Evolutionary conservation across 441 rosid genomes (phyloP), one percentile per base, ranked within the genome.

Genomic region (Croton laevigatus): DNA sequence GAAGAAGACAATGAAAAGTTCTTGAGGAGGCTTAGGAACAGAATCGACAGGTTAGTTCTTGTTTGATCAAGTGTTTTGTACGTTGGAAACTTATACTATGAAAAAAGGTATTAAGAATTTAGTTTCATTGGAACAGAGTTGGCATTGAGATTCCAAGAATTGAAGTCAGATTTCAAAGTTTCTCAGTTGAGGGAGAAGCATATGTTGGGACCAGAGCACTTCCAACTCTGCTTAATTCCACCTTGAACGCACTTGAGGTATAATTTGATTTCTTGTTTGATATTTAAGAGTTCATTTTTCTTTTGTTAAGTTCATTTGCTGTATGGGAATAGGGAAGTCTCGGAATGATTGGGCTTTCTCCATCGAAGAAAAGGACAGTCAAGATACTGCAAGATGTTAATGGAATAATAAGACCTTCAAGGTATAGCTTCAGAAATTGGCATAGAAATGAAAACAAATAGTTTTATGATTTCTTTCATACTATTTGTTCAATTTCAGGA

Each of bases 151-250:
- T 75, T 59, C 90, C 93, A 0, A 79, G 46, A 70, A 79, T 88
- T 27, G 90, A 88, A 79, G 84, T 87, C 34, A 77, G 87, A 71
- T 76, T 72, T 68, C 70, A 87, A 83, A 36, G 79, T 76, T 75
- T 89, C 32, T 80, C 83, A 0, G 71, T 84, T 1, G 79, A 87
- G 61, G 89, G 89, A 58, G 85, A 85, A 51, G 89, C 87, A 19
- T 85, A 87, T 71, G 78, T 82, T 57, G 93, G 89, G 62, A 80
- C 75, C 20, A 82, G 93, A 76, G 93, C 93, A 20, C 86, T 85
- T 58, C 91, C 94, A 62, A 87, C 88, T 61, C 76, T 89, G 68
- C 62, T 82, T 19, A 89, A 87, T 62, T 55, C 81, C 22, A 69
- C 87, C 76, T 34, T 89, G 57, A 89, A 89, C 58, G 68, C 84